Percentiles rank a stretch among this genome's conserved stretches.
Conservation (phyloP, 2,329 filamentous ascomycete genomes). For the Clarireedia hainanense region DNA sequence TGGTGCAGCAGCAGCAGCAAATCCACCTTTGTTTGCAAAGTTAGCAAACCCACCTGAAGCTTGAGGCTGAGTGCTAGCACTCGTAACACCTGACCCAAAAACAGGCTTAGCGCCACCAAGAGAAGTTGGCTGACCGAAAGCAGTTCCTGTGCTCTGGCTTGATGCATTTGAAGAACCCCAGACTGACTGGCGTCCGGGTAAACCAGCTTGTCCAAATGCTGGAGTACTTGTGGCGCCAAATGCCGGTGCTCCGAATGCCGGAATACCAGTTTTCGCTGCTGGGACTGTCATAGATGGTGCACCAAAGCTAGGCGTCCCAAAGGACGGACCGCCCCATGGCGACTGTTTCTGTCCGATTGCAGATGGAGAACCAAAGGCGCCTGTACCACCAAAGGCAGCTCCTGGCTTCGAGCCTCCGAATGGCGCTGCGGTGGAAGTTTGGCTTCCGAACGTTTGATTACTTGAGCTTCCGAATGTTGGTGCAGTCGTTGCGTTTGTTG, state of each 20-base stretch:
- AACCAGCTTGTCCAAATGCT: slow-evolving; percentile 29
- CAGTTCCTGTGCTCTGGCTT: slow-evolving; percentile 26
- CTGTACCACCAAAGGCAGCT: slow-evolving; percentile 26
- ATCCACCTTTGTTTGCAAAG: slow-evolving; percentile 48
- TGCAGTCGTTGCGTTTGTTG: slow-evolving; percentile 8
- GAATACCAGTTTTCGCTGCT: slow-evolving; percentile 24
- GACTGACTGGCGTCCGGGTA: slow-evolving; percentile 43
- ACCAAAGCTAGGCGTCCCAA: slow-evolving; percentile 38
- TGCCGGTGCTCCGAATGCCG: slow-evolving; percentile 43
- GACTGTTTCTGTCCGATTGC: slow-evolving; percentile 7
- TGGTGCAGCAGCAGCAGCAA: slow-evolving; percentile 32
- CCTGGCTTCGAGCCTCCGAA: slow-evolving; percentile 28
- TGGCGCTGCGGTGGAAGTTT: slow-evolving; percentile 17
- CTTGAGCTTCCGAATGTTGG: slow-evolving; percentile 24
- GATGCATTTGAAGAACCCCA: slow-evolving; percentile 37
- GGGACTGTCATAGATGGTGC: slow-evolving; percentile 16
- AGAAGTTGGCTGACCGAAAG: slow-evolving; percentile 50
- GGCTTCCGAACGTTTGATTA: slow-evolving; percentile 10
- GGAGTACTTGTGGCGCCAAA: slow-evolving; percentile 33
- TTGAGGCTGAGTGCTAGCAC: slow-evolving; percentile 24
- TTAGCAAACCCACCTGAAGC: slow-evolving; percentile 42
- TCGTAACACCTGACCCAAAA: slow-evolving; percentile 26
- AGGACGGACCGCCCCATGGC: slow-evolving; percentile 32
- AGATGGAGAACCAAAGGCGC: slow-evolving; percentile 30
- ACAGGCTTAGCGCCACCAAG: slow-evolving; percentile 32